Base-by-base conservation (phyloP, 176 grass and related monocot genomes). In the Aegilops umbellulata region DNA sequence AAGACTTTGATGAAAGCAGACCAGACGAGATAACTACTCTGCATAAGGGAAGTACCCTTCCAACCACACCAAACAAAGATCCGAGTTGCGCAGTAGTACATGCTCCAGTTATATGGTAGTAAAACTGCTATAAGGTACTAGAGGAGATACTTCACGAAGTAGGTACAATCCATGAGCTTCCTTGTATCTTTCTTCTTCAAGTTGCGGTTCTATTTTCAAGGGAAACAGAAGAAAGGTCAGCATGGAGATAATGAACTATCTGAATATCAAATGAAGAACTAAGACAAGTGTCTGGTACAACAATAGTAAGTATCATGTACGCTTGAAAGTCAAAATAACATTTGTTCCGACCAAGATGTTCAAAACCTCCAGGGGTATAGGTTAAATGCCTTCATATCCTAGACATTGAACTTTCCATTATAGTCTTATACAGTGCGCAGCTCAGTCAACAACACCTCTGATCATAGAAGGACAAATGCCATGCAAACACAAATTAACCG, bases 141-240 rank as follows among this genome's bases (percentile, higher is more conserved):
- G 79, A 44, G 75, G 25, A 73, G 67, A 76, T 47, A 42, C 61
- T 60, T 77, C 38, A 39, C 10, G 0, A 42, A 9, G 39, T 90
- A 90, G 29, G 89, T 92, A 80, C 87, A 90, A 79, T 94, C 90
- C 87, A 90, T 87, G 72, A 90, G 85, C 77, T 92, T 94, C 63
- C 87, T 77, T 77, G 89, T 89, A 85, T 94, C 87, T 69, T 94
- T 92, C 6, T 92, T 94, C 80, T 92, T 94, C 35, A 94, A 89
- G 14, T 89, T 86, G 46, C 92, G 84, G 89, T 94, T 94, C 87
- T 94, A 24, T 63, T 63, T 62, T 36, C 61, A 14, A 27, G 61
- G 24, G 11, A 63, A 63, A 63, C 61, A 63, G 1, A 63, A 13
- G 3, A 63, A 63, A 19, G 4, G 24, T 63, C 11, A 63, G 61